Percentiles rank a stretch among this genome's conserved stretches.
phyloP scores from a whole-genome alignment of 306 rosid genomes.

The Vachellia pachyceras region DNA sequence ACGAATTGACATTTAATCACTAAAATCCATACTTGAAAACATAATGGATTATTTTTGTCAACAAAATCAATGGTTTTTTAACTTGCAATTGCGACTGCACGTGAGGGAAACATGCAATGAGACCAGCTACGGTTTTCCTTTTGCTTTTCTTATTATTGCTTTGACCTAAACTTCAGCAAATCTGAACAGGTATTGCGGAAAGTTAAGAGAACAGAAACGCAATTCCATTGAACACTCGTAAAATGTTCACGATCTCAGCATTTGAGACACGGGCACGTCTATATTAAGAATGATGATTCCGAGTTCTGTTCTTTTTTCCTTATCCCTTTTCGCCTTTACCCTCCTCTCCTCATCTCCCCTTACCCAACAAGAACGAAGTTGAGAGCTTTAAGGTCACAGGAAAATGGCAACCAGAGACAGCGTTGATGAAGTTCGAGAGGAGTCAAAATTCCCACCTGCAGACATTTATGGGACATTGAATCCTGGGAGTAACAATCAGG shows the following conservation, averaged over 20 bases:
- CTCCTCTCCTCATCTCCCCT: neutral
- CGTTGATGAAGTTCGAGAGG: conserved; percentile 11
- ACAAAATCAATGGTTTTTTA: neutral
- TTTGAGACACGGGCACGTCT: conserved; percentile 30
- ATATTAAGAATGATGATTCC: conserved; percentile 4
- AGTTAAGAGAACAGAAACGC: conserved; percentile 27
- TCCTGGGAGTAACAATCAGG: conserved; percentile 36
- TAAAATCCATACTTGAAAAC: no score
- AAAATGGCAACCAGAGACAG: neutral
- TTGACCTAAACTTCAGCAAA: conserved; percentile 9
- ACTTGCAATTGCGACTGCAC: neutral
- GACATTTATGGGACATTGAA: conserved; percentile 47
- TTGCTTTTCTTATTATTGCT: neutral
- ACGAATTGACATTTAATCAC: no score
- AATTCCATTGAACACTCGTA: neutral
- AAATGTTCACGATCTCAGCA: conserved; percentile 13
- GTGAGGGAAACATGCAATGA: neutral
- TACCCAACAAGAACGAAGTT: neutral
- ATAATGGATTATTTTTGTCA: neutral
- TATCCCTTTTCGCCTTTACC: neutral
- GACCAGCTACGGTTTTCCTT: neutral
- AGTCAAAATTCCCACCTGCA: conserved; percentile 42
- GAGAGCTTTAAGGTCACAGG: conserved; percentile 5
- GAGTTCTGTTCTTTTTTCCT: neutral
- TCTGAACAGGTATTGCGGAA: conserved; percentile 34